These are phyloP conservation scores for Trichoderma brevicompactum DNA, from an alignment of 2,329 filamentous ascomycete genomes.

Conservation along the genomic window DNA sequence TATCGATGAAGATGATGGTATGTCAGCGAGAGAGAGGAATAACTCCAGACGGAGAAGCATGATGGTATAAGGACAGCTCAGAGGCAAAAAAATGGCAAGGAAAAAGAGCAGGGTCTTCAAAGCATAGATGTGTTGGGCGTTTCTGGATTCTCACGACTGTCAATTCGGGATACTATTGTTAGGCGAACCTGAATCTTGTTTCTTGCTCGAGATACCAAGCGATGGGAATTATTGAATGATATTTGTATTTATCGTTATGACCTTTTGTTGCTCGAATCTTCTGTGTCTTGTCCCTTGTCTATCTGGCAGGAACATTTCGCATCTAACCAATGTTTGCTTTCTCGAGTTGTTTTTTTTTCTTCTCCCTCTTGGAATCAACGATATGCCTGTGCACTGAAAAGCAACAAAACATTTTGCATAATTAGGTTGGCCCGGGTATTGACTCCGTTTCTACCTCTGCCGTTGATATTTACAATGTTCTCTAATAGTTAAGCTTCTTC, in stretches of 20 bases:
- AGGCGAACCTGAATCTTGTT: constrained; percentile 37
- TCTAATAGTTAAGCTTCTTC: constrained; percentile 12
- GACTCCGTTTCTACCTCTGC: constrained; percentile 33
- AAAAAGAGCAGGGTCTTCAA: constrained; percentile 33
- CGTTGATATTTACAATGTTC: constrained; percentile 18
- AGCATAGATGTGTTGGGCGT: constrained; percentile 36
- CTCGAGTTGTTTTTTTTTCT: neutral
- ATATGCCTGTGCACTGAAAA: constrained; percentile 1
- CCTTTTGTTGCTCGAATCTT: constrained; percentile 29
- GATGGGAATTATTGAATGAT: constrained; percentile 40
- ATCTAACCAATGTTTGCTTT: constrained; percentile 29
- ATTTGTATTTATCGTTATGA: constrained; percentile 39
- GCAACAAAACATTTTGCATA: neutral
- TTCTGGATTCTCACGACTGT: constrained; percentile 34
- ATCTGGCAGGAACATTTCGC: constrained; percentile 30
- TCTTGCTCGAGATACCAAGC: constrained; percentile 46
- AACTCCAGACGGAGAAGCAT: constrained; percentile 59
- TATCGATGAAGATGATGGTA: constrained; percentile 43
- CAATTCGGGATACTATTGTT: constrained; percentile 33
- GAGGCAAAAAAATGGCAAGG: constrained; percentile 37
- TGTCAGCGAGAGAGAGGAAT: constrained; percentile 38
- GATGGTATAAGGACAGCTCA: constrained; percentile 50
- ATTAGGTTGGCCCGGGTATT: constrained; percentile 37
- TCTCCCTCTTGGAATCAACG: constrained; percentile 16
- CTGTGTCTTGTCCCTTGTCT: constrained; percentile 32